Base-by-base conservation (phyloP, 2,329 filamentous ascomycete genomes). In the Aspergillus fischeri region DNA sequence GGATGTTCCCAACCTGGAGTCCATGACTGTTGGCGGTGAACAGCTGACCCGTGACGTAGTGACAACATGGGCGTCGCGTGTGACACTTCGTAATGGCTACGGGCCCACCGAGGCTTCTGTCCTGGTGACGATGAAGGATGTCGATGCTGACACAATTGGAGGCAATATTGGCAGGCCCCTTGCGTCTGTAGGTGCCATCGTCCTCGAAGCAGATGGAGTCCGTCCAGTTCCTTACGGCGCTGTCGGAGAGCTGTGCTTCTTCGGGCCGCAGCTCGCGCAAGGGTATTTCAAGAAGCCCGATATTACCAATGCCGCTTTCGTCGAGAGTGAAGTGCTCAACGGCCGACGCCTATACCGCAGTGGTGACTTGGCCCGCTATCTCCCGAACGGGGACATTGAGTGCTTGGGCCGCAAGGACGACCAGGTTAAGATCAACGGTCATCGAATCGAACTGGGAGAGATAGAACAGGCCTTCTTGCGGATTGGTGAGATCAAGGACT, bases 381-480 rank as follows among this genome's bases (percentile, higher is more conserved):
- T 60, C 3, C 59, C 62, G 3, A 56, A 48, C 52, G 60, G 60
- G 5, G 60, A 60, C n/a, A 53, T 64, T 14, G 60, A 64, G 52
- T 61, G 51, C 21, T 42, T 84, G 8, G 83, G 83, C 2, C 78
- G 86, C 42, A 84, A 82, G 59, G 85, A 87, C 58, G 78, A 79
- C 45, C 85, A 85, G 67, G 80, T 86, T 57, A 88, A 89, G 69
- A 70, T 87, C 24, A 75, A 78, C 2, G 87, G 87, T 27, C 84
- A 81, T 60, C 75, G 85, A 50, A 81, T 86, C 48, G 87, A 84
- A 71, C 76, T 84, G 53, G 76, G 69, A 35, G 78, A 76, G 66
- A 63, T 64, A 24, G 60, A 64, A 32, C 41, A 44, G n/a, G n/a
- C 41, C 21, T 44, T 44, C 41, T 4, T 44, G n/a, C 41, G 41